Evolutionary conservation across 139 green algal species (phyloP).

Genomic region (Tetradesmus lagerheimii): DNA sequence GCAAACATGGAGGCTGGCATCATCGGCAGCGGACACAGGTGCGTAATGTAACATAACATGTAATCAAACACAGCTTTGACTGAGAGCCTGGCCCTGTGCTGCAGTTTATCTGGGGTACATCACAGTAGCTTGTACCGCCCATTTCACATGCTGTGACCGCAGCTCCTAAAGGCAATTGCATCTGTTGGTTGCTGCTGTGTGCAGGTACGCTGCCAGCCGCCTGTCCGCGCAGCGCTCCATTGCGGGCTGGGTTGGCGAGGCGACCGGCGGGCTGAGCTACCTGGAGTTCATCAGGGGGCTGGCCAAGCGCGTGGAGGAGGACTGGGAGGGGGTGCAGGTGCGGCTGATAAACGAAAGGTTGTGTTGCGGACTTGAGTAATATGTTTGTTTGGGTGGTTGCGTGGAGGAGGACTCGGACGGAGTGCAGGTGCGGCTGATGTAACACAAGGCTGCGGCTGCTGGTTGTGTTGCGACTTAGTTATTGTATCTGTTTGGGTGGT

Average conservation of each 20-base stretch:
- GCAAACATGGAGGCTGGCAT: slow-evolving; percentile 84
- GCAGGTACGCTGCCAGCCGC: slow-evolving; percentile 79
- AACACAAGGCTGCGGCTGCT: background rate
- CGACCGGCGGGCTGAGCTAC: slow-evolving; percentile 93
- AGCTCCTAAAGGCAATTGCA: too few relatives aligned
- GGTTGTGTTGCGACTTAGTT: background rate
- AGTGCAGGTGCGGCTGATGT: too few relatives aligned
- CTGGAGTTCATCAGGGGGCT: slow-evolving; percentile 92
- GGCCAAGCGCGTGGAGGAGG: slow-evolving; percentile 86
- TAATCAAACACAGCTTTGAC: too few relatives aligned
- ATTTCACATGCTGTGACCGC: too few relatives aligned
- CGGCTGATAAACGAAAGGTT: too few relatives aligned
- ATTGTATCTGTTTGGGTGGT: too few relatives aligned
- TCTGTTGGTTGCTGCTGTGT: background rate
- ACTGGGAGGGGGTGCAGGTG: slow-evolving; percentile 88
- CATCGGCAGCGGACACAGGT: slow-evolving; percentile 81
- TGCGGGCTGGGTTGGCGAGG: slow-evolving; percentile 89
- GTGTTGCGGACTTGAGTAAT: too few relatives aligned
- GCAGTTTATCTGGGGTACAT: too few relatives aligned
- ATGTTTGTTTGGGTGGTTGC: too few relatives aligned
- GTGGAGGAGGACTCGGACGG: too few relatives aligned
- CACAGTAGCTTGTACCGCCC: too few relatives aligned
- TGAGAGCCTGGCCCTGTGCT: too few relatives aligned
- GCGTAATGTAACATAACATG: background rate
- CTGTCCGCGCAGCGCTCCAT: slow-evolving; percentile 89